phyloP scores from a whole-genome alignment of 2,329 filamentous ascomycete species.

The Coniochaeta sp. region DNA sequence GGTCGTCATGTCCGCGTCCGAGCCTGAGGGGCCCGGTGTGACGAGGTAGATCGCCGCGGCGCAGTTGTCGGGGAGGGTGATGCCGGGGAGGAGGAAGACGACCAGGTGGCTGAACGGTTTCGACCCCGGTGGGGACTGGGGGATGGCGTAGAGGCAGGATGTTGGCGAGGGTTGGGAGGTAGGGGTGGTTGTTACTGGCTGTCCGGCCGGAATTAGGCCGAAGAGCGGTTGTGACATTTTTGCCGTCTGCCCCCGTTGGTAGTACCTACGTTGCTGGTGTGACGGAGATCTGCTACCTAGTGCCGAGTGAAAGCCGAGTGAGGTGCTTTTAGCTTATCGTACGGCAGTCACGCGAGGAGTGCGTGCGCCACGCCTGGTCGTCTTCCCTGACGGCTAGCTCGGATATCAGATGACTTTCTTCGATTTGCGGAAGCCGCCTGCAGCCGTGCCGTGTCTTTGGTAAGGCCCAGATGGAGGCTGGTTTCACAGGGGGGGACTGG shows the following conservation, averaged over 20 bases:
- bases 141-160: conserved; percentile 49
- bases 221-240: conserved; percentile 43
- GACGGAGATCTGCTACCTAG: too few species aligned
- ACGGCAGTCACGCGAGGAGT: not conserved
- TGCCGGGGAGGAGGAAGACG: conserved; percentile 79
- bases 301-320: not conserved
- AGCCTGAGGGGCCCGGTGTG: conserved; percentile 35
- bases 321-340: not conserved
- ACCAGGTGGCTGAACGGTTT: conserved; percentile 72
- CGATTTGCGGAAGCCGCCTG: not conserved
- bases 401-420: not conserved
- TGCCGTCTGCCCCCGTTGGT: not conserved
- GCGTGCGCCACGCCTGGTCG: too few species aligned
- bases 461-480: not conserved
- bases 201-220: conserved; percentile 54
- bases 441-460: not conserved
- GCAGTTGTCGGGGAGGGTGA: conserved; percentile 63
- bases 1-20: conserved; percentile 25
- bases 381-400: not conserved
- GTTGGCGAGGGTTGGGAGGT: conserved; percentile 44
- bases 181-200: conserved; percentile 48
- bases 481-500: not conserved
- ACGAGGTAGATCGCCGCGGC: conserved; percentile 87
- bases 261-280: too few species aligned
- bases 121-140: conserved; percentile 17